phyloP scores from a whole-genome alignment of 805 yeast species.

The Spathaspora arborariae region DNA sequence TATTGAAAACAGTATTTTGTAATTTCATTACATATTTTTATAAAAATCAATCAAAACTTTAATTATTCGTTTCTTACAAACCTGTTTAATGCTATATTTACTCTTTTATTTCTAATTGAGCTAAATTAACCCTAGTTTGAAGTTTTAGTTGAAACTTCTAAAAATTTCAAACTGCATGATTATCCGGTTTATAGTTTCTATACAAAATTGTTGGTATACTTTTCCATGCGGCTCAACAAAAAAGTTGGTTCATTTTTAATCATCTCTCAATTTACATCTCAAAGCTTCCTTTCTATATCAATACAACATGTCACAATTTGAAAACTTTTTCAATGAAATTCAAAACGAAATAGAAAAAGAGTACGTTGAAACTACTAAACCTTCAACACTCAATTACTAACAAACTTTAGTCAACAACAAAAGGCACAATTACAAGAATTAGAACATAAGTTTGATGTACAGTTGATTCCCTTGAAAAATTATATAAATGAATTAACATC shows the following conservation, averaged over 20 bases:
- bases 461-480: conserved; percentile 3
- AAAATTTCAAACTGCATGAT: no score
- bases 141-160: no score
- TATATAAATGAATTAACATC: conserved; percentile 1
- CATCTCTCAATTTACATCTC: neutral
- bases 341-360: conserved; percentile 9
- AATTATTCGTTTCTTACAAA: no score
- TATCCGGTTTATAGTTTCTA: no score
- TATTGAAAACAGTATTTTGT: no score
- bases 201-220: no score
- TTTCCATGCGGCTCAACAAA: neutral
- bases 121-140: no score
- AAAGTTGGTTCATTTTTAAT: neutral
- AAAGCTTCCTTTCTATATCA: no score
- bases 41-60: no score
- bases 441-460: conserved; percentile 8
- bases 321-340: conserved; percentile 7
- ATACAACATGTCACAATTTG: conserved; percentile 1
- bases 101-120: no score
- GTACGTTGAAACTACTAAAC: conserved; percentile 5
- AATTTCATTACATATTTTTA: no score
- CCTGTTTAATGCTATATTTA: no score
- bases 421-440: conserved; percentile 8
- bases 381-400: neutral
- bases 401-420: conserved; percentile 1